Evolutionary conservation across 768 basidiomycete species (phyloP).

Genomic region (Dacryopinax spathularia): DNA sequence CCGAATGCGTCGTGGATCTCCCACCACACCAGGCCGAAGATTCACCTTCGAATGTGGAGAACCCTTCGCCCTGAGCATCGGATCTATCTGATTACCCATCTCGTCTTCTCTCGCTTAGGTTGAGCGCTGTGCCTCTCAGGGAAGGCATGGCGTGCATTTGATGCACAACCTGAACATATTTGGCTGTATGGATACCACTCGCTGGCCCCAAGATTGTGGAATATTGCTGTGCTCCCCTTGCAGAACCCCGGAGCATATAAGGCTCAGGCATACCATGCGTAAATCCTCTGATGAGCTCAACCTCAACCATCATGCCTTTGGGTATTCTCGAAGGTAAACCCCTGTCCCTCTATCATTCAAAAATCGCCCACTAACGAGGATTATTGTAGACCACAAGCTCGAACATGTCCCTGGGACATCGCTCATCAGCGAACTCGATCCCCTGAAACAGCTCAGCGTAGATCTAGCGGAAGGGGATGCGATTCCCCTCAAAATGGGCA

Average conservation of each 20-base stretch:
- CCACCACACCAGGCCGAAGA: not conserved
- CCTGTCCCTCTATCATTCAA: too few relatives aligned
- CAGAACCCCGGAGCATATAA: too few relatives aligned
- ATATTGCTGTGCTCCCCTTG: too few relatives aligned
- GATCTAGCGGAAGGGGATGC: not conserved
- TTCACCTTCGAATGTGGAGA: not conserved
- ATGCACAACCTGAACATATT: not conserved
- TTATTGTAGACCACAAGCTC: not conserved
- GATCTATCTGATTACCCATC: not conserved
- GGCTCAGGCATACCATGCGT: too few relatives aligned
- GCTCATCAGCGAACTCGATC: not conserved
- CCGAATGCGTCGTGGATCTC: not conserved
- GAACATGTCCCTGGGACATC: not conserved
- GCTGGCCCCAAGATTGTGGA: too few relatives aligned
- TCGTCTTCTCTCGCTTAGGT: not conserved
- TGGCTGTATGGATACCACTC: not conserved
- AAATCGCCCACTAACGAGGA: too few relatives aligned
- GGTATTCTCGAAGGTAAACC: not conserved
- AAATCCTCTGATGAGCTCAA: not conserved
- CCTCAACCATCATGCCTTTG: not conserved
- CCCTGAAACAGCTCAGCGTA: not conserved
- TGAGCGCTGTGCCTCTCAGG: not conserved
- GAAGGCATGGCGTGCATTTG: too few relatives aligned
- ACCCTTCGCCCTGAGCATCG: not conserved
- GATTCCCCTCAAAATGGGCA: not conserved